Percentiles rank a stretch among this genome's conserved stretches.
phyloP scores from a whole-genome alignment of 768 basidiomycete species.

The Suillus brevipes region DNA sequence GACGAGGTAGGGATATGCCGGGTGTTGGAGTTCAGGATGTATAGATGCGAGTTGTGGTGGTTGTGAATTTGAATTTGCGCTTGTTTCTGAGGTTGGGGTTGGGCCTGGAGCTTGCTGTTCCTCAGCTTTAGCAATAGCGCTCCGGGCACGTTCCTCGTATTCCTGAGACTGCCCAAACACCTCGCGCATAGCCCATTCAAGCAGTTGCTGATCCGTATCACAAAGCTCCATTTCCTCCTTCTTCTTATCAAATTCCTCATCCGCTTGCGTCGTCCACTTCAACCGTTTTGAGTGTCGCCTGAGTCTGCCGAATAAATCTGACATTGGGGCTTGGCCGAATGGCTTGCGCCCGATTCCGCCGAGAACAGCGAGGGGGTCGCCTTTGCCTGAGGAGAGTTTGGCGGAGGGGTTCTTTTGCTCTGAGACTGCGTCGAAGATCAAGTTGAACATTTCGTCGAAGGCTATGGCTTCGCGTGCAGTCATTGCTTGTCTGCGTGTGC shows the following conservation, averaged over 20 bases:
- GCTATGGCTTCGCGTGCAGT: constrained; percentile 65
- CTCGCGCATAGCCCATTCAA: constrained; percentile 70
- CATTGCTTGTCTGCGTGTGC: constrained; percentile 54
- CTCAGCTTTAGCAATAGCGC: constrained; percentile 32
- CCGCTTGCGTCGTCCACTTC: constrained; percentile 51
- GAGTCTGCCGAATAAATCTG: constrained; percentile 57
- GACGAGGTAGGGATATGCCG: constrained; percentile 73
- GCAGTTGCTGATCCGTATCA: constrained; percentile 63
- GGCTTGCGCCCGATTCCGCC: constrained; percentile 18
- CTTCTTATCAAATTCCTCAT: constrained; percentile 62
- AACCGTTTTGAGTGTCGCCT: constrained; percentile 50
- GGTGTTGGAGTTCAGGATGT: constrained; percentile 45
- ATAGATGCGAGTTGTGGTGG: not conserved
- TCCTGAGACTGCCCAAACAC: constrained; percentile 62
- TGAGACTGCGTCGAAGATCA: constrained; percentile 61
- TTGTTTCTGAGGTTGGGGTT: not conserved
- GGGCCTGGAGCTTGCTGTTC: constrained; percentile 1
- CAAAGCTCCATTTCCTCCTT: constrained; percentile 75
- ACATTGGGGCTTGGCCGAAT: constrained; percentile 25
- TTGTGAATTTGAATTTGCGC: not conserved
- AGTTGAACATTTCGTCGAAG: constrained; percentile 73
- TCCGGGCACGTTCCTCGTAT: constrained; percentile 49
- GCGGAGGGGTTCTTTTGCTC: constrained; percentile 29
- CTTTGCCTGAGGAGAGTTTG: constrained; percentile 4
- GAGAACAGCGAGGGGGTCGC: not conserved